These are phyloP conservation scores for Aspergillus sp. DNA, from an alignment of 2,329 filamentous ascomycete genomes.

Conservation along the genomic window DNA sequence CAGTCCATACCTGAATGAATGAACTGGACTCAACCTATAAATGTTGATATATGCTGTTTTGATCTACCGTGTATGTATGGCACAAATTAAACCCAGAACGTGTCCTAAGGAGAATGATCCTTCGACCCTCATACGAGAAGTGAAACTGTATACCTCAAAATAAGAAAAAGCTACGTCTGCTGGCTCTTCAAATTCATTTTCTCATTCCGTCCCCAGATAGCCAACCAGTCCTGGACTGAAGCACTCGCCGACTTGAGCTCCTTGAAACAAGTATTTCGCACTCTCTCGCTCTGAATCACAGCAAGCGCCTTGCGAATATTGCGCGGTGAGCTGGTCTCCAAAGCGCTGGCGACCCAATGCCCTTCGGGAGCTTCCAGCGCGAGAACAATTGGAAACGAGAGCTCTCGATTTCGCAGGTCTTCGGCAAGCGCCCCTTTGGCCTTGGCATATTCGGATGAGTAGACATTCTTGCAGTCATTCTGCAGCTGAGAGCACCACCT, in stretches of 20 bases:
- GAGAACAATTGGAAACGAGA: constrained; percentile 24
- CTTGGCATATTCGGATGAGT: constrained; percentile 26
- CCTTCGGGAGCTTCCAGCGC: constrained; percentile 21
- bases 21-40: neutral
- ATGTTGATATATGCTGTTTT: neutral
- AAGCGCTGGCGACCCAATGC: constrained; percentile 17
- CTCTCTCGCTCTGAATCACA: constrained; percentile 21
- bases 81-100: neutral
- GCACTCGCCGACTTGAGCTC: constrained; percentile 19
- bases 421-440: constrained; percentile 24
- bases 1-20: neutral
- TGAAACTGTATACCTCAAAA: neutral
- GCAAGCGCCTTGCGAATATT: constrained; percentile 21
- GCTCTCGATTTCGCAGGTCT: constrained; percentile 24
- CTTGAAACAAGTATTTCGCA: constrained; percentile 16
- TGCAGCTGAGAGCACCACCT: constrained; percentile 28
- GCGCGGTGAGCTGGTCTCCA: constrained; percentile 17
- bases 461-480: constrained; percentile 29
- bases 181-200: constrained; percentile 24
- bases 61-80: neutral
- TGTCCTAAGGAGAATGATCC: neutral
- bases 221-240: constrained; percentile 25
- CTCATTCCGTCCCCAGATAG: constrained; percentile 29
- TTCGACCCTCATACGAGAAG: neutral
- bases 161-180: neutral